Evolutionary conservation across 1,284 basidiomycete genomes (phyloP).

Genomic region (Amylostereum chailletii): DNA sequence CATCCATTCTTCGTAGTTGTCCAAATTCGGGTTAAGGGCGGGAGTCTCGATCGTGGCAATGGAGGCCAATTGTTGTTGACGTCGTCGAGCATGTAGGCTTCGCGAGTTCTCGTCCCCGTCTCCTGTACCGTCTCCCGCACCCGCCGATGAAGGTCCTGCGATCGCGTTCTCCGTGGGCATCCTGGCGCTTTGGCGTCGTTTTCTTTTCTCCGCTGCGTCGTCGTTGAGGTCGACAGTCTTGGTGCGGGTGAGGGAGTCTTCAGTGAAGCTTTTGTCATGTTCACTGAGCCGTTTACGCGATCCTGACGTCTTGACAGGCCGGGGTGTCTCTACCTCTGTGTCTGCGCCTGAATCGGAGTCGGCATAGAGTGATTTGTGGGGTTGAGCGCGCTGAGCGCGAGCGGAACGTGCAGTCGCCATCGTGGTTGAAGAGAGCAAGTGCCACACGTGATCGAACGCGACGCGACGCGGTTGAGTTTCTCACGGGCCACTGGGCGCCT

Average conservation of each 20-base stretch:
- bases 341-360: constrained; percentile 22
- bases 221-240: constrained; percentile 68
- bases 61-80: constrained; percentile 52
- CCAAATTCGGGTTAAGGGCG: constrained; percentile 61
- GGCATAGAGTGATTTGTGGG: constrained; percentile 11
- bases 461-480: constrained; percentile 7
- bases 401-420: constrained; percentile 21
- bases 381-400: constrained; percentile 9
- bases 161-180: constrained; percentile 39
- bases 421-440: constrained; percentile 14
- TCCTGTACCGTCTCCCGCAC: constrained; percentile 23
- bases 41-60: constrained; percentile 38
- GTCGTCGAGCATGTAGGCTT: constrained; percentile 38
- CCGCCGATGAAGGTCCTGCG: constrained; percentile 43
- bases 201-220: constrained; percentile 70
- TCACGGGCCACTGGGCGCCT: too few species aligned
- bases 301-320: constrained; percentile 24
- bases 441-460: constrained; percentile 17
- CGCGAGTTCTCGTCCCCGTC: constrained; percentile 26
- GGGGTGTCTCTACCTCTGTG: constrained; percentile 32
- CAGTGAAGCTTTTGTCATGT: constrained; percentile 41
- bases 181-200: constrained; percentile 66
- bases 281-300: constrained; percentile 59
- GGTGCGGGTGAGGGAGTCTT: constrained; percentile 34
- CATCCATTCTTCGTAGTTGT: constrained; percentile 98